phyloP scores from a whole-genome alignment of 1,139 yeast genomes.

The Trichomonascaceae sp. region DNA sequence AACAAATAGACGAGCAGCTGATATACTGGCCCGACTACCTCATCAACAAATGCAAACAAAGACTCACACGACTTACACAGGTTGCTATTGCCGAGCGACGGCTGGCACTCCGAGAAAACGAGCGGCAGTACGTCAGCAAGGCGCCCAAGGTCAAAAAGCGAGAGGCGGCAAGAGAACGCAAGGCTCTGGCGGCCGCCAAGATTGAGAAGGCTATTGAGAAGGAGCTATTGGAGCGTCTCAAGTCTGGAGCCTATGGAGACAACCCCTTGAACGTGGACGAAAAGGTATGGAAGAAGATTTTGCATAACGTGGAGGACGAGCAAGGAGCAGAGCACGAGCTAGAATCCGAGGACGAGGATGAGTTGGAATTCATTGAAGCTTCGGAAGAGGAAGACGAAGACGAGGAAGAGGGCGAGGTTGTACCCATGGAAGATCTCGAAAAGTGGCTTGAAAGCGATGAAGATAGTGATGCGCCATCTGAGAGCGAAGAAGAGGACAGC shows the following conservation, averaged over 20 bases:
- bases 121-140: conserved; percentile 82
- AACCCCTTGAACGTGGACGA: conserved; percentile 95
- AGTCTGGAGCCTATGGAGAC: conserved; percentile 97
- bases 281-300: conserved; percentile 85
- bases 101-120: conserved; percentile 79
- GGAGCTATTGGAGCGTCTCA: conserved; percentile 83
- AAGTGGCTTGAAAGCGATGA: conserved; percentile 25
- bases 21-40: conserved; percentile 88
- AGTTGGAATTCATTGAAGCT: conserved; percentile 39
- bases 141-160: conserved; percentile 91
- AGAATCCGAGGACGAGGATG: conserved; percentile 51
- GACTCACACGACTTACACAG: conserved; percentile 87
- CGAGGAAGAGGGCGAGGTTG: conserved; percentile 30
- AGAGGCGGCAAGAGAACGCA: conserved; percentile 87
- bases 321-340: conserved; percentile 52
- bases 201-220: conserved; percentile 93
- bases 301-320: conserved; percentile 55
- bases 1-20: conserved; percentile 76
- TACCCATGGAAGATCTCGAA: conserved; percentile 19
- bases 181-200: conserved; percentile 92
- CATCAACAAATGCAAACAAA: conserved; percentile 88
- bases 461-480: conserved; percentile 6
- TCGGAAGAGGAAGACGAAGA: conserved; percentile 49
- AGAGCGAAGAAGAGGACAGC: conserved; percentile 16
- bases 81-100: conserved; percentile 95